Conservation (phyloP, 148 eudicot genomes). For the Silene uniflora region DNA sequence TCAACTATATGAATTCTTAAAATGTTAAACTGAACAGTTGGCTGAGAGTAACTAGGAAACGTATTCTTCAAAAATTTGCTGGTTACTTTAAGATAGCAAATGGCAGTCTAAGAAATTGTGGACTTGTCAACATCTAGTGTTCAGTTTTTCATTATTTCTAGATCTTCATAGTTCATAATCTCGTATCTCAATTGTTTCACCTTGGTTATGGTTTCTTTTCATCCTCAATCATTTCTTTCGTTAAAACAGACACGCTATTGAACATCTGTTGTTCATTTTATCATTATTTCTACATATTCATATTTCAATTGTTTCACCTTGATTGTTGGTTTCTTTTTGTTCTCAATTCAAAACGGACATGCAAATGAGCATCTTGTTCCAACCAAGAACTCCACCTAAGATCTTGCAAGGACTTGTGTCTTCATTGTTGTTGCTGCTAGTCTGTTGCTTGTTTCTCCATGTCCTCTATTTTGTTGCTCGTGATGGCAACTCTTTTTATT, state of each 20-base stretch:
- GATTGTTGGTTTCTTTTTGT: too few relatives aligned
- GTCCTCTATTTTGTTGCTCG: not conserved
- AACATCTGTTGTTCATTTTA: too few relatives aligned
- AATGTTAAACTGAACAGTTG: not conserved
- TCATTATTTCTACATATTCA: too few relatives aligned
- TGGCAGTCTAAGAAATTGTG: not conserved
- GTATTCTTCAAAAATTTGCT: not conserved
- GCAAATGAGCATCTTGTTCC: not conserved
- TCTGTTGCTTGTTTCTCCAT: not conserved
- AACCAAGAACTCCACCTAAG: not conserved
- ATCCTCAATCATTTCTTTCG: not conserved
- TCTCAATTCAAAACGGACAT: too few relatives aligned
- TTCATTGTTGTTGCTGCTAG: not conserved
- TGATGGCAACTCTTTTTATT: not conserved
- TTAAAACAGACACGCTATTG: not conserved
- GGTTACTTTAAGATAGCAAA: not conserved
- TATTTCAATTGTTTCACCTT: too few relatives aligned
- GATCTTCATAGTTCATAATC: not conserved
- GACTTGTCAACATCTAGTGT: not conserved
- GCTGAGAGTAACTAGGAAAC: not conserved
- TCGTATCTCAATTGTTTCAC: not conserved
- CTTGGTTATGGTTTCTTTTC: slow-evolving; percentile 1
- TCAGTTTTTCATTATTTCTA: not conserved
- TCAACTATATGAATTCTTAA: not conserved
- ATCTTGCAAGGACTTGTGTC: not conserved